Percentiles rank a stretch among this genome's conserved stretches.
Conservation (phyloP, 129 eudicot species). For the Pittosporum tobira region DNA sequence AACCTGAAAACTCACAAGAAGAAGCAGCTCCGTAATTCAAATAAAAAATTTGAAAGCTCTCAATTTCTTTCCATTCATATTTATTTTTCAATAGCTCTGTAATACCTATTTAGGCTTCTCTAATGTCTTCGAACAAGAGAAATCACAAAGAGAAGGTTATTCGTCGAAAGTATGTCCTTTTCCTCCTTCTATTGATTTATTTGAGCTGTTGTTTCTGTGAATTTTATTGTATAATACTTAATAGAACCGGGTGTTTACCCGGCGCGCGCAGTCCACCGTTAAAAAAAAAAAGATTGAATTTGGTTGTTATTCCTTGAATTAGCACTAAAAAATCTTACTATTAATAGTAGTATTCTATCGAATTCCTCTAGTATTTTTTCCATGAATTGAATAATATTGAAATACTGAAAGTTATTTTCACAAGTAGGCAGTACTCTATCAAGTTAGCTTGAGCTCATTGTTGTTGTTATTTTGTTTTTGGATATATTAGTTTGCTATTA, state of each 20-base stretch:
- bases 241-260: no score
- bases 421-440: no score
- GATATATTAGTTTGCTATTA: not conserved
- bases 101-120: not conserved
- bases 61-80: not conserved
- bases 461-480: no score
- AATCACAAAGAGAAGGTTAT: constrained; percentile 45
- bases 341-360: no score
- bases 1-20: constrained; percentile 3
- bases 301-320: no score
- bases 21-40: not conserved
- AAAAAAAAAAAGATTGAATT: not conserved
- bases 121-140: constrained; percentile 15
- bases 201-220: not conserved
- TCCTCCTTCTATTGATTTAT: not conserved
- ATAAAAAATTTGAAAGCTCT: no score
- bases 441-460: not conserved
- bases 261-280: no score
- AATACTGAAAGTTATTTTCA: no score
- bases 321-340: not conserved
- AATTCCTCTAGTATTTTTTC: no score
- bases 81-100: not conserved
- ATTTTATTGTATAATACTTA: no score
- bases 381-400: no score
- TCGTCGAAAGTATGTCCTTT: constrained; percentile 48